phyloP scores from a whole-genome alignment of 441 rosid species.

The Raphanus hybrid region DNA sequence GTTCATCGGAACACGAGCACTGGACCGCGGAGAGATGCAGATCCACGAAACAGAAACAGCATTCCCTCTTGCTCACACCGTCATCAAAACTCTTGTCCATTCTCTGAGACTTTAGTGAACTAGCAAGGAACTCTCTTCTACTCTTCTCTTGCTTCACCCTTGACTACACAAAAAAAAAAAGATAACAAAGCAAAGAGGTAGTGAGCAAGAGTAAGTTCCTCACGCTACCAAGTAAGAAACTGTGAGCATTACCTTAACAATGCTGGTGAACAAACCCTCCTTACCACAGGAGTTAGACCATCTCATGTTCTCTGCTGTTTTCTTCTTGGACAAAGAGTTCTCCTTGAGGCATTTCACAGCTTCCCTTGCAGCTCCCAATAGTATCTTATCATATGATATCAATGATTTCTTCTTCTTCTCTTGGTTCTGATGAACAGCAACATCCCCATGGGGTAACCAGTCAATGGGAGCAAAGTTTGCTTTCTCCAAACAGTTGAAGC shows the following conservation, averaged over 20 bases:
- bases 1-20: slow-evolving; percentile 63
- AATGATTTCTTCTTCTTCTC: slow-evolving; percentile 55
- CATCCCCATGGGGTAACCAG: slow-evolving; percentile 81
- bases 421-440: slow-evolving; percentile 59
- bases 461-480: slow-evolving; percentile 78
- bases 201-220: neutral
- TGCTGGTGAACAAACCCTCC: slow-evolving; percentile 61
- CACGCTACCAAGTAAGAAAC: slow-evolving; percentile 9
- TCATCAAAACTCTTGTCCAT: slow-evolving; percentile 58
- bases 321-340: slow-evolving; percentile 48
- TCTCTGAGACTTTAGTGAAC: slow-evolving; percentile 45
- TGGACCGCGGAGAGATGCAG: slow-evolving; percentile 69
- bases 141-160: slow-evolving; percentile 55
- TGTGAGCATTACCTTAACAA: slow-evolving; percentile 58
- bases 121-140: slow-evolving; percentile 54
- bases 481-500: slow-evolving; percentile 82
- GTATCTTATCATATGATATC: slow-evolving; percentile 73
- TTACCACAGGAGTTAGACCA: slow-evolving; percentile 67
- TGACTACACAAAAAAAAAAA: slow-evolving; percentile 47
- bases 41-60: slow-evolving; percentile 63
- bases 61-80: slow-evolving; percentile 58
- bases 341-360: slow-evolving; percentile 76
- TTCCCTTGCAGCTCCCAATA: slow-evolving; percentile 71
- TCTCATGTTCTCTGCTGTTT: slow-evolving; percentile 45
- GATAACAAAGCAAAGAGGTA: neutral